These are phyloP conservation scores for Mycena polygramma DNA, from an alignment of 768 basidiomycete genomes.

Conservation along the genomic window DNA sequence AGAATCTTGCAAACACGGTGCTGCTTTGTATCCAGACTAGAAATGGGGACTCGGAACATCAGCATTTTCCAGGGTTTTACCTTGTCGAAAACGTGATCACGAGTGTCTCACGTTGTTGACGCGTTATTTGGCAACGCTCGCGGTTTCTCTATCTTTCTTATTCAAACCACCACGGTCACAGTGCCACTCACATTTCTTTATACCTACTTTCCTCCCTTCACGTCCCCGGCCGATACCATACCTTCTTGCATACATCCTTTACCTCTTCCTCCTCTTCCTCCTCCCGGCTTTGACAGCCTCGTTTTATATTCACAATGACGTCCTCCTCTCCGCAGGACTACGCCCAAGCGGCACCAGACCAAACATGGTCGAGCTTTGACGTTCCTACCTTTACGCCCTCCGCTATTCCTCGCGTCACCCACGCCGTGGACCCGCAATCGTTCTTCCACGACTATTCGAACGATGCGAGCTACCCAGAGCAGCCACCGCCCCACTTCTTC, in stretches of 20 bases:
- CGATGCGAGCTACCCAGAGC: neutral
- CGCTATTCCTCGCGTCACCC: neutral
- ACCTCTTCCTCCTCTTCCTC: neutral
- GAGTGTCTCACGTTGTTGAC: constrained; percentile 12
- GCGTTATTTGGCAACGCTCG: constrained; percentile 21
- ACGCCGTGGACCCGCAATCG: neutral
- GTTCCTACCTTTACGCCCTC: neutral
- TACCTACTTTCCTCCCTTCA: neutral
- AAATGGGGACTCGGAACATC: too few species aligned
- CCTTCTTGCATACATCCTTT: neutral
- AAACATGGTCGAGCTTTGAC: neutral
- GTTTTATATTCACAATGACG: neutral
- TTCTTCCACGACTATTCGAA: neutral
- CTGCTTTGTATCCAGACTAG: too few species aligned
- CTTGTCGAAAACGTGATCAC: constrained; percentile 4
- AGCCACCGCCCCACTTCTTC: neutral
- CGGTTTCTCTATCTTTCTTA: neutral
- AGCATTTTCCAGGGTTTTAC: too few species aligned
- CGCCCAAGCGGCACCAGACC: neutral
- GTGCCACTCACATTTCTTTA: neutral
- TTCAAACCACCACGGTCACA: constrained; percentile 8
- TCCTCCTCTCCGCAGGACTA: neutral
- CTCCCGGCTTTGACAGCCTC: constrained; percentile 17
- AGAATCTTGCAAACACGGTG: too few species aligned
- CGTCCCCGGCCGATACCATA: neutral